Base-by-base conservation (phyloP, 768 basidiomycete genomes). In the Trametes cubensis region DNA sequence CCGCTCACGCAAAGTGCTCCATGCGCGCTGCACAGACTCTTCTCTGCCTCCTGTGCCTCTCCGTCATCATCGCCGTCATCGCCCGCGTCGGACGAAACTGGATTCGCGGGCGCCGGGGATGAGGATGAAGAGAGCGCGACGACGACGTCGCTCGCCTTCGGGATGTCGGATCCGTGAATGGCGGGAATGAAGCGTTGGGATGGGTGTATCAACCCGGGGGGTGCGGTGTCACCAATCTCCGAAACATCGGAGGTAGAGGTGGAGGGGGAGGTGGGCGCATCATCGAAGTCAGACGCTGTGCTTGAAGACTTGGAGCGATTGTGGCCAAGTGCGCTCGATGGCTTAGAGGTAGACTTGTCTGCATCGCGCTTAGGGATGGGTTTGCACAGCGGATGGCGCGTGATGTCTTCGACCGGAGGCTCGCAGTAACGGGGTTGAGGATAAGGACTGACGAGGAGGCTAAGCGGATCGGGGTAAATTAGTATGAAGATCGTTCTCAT, bases 391-490 rank as follows among this genome's bases (percentile, higher is more conserved):
- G 73, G 69, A 6, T 66, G 65, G 41, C 71, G 72, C 1, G 79
- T 82, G 25, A 50, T 63, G 56, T 79, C 78, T 58, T 79, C 81
- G 0, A 66, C 21, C 3, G 81, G 82, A 10, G 76, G 67, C 0
- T 71, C 71, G 63, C 81, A 82, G 40, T 71, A 74, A 41, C 66
- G 65, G 0, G 79, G 71, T n/a, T 49, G 8, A 1, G 81, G 82
- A 55, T 83, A 82, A 2, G 81, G 82, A 38, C 46, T 71, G n/a
- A 13, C 62, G 42, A 78, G 21, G 13, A 17, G 4, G n/a, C 74
- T 78, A 30, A 18, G 21, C 38, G 13, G 34, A 6, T 5, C 14
- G 48, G 13, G n/a, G 26, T 4, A 6, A 7, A 15, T 49, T 28
- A 25, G 21, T 51, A 41, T 18, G 25, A 10, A 11, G 20, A 20